Evolutionary conservation across 345 rosid genomes (phyloP), one percentile per base, ranked within the genome.

Genomic region (Sonneratia caseolaris): DNA sequence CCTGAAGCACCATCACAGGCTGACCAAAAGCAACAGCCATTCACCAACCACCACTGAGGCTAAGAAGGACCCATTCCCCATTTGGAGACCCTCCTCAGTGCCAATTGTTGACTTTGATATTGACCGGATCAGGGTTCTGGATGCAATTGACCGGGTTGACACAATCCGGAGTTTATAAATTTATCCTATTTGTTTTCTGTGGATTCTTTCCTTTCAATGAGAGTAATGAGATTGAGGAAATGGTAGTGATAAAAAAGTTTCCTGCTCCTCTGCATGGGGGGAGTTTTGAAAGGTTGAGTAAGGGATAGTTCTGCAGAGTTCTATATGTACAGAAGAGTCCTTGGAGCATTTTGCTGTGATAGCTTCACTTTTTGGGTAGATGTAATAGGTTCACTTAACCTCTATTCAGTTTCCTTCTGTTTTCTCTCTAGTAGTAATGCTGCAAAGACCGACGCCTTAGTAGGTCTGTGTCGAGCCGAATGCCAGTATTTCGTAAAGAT

Each of bases 1-100:
- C 64, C 70, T 83, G 75, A 87, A 85, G 84, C 91, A 90, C 73
- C 97, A 62, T 35, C 66, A 92, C 51, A 83, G 98, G 82, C 86
- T 88, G 81, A 88, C 92, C 68, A 94, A 90, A 77, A 94, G 98
- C 84, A 94, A 87, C 72, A 94, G 91, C 83, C 93, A 94, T 79
- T 94, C 97, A 24, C 97, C 97, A 0, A 83, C 82, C 68, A 64
- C 75, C 1, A 87, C 86, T 75, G 79, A 56, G 1, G 59, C 74
- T 37, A 86, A 76, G 82, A 87, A 81, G 79, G 97, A 91, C 27
- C 71, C 87, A 9, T 77, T 49, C 76, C 89, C 93, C 32, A 78
- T 77, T 37, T 77, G 95, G 74, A 86, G 95, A 77, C 96, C 84
- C 21, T 86, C 87, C 16, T 86, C 86, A 1, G 81, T 88, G 73